Base-by-base conservation (phyloP, 805 yeast genomes). In the Dipodascus albidus region DNA sequence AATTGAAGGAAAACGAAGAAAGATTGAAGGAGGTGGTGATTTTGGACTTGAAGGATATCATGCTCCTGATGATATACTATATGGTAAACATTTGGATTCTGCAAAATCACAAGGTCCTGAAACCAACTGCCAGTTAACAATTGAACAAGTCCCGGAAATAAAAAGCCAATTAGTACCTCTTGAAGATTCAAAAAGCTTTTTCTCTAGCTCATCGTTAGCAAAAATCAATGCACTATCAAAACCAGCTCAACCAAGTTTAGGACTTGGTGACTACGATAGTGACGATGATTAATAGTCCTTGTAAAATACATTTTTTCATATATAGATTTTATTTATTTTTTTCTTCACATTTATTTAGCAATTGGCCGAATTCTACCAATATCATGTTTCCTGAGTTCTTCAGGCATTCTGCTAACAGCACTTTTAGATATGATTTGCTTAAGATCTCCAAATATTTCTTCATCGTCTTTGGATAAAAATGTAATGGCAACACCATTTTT, bases 401-500 rank as follows among this genome's bases (percentile, higher is more conserved):
- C 70, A 2, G 77, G 75, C 38, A 74, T 63, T 51, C 61, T 63
- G 55, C 75, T 71, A 20, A 62, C 59, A 1, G 69, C 64, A 50
- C 76, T 70, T 53, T 67, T 67, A n/a, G 64, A 59, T 51, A 83
- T 67, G 67, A 80, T 75, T 57, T 70, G 70, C 63, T 73, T 72
- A 61, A 82, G 65, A 57, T 77, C 82, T 52, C 67, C 66, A 52
- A 84, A 73, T 1, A 81, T 69, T 14, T 69, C 66, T 50, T 69
- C 71, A 59, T 85, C 90, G 2, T 74, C 74, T 11, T 75, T 75
- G 53, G 78, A 80, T 57, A 89, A 66, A 58, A 87, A 85, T 0
- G 96, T 85, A 11, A 82, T 72, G 2, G 96, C 84, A 8, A 77
- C 73, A 48, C 99, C 99, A 3, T 64, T 65, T 49, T 78, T 80